These are phyloP conservation scores for Polytrichum formosum DNA, from an alignment of 225 moss, liverwort and hornwort species.

Conservation along the genomic window DNA sequence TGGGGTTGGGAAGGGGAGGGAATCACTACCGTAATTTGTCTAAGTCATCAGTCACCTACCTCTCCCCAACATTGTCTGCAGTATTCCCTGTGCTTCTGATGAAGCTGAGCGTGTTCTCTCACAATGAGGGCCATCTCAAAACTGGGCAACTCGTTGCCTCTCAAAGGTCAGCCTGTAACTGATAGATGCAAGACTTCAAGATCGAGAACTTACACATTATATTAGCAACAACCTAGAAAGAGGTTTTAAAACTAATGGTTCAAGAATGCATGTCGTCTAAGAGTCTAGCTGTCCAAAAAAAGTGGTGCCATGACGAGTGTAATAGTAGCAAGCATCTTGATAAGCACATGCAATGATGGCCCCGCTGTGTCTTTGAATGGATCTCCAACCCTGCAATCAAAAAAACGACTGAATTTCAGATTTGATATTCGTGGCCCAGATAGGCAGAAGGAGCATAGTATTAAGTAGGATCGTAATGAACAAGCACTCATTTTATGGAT, in stretches of 20 bases:
- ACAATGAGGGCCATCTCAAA: slow-evolving; percentile 6
- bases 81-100: neutral
- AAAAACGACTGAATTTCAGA: neutral
- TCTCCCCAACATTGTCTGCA: slow-evolving; percentile 4
- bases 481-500: no score
- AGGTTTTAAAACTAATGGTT: slow-evolving; percentile 26
- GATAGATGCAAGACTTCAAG: slow-evolving; percentile 8
- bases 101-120: neutral
- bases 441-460: no score
- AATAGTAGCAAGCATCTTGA: slow-evolving; percentile 97
- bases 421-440: no score
- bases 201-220: slow-evolving; percentile 25
- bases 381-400: slow-evolving; percentile 78
- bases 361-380: slow-evolving; percentile 98
- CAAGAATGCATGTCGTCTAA: slow-evolving; percentile 13
- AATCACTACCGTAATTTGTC: slow-evolving; percentile 13
- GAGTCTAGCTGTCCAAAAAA: slow-evolving; percentile 73
- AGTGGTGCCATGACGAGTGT: slow-evolving; percentile 98
- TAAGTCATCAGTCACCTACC: slow-evolving; percentile 18
- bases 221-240: slow-evolving; percentile 10
- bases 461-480: no score
- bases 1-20: slow-evolving; percentile 7
- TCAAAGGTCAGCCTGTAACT: slow-evolving; percentile 9
- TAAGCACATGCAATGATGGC: slow-evolving; percentile 94
- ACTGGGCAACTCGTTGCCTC: neutral